Base-by-base conservation (phyloP, 2,329 filamentous ascomycete species). In the Sclerotinia subarctica region DNA sequence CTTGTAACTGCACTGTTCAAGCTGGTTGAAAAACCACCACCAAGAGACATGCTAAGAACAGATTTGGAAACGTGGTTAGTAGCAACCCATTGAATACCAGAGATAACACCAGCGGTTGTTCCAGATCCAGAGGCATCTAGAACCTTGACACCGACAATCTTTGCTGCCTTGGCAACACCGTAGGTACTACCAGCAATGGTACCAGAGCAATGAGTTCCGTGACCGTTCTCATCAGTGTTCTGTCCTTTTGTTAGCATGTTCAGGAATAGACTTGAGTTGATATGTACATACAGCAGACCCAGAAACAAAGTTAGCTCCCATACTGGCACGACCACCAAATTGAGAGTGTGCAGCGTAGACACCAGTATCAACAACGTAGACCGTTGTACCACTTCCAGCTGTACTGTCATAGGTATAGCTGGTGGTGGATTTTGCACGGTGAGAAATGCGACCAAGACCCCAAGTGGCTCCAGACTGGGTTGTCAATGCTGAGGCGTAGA, bases 1-100 rank as follows among this genome's bases (percentile, higher is more conserved):
- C 76, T 78, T 49, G 81, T 78, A 24, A 86, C 80, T 57, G 84
- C 83, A 47, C 73, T 74, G 79, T 86, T 86, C 73, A 86, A 78
- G 54, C 84, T 78, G 0, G 77, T 70, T 0, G 82, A 83, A 68
- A 74, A 76, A 42, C 74, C 67, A 2, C 82, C 83, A 17, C 84
- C 85, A 2, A 88, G 80, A 29, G 83, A 86, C 82, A 88, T 82
- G 78, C 81, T 84, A 68, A 86, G 80, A 24, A 86, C 84, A 21
- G 83, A 77, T 13, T 44, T 53, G 2, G 60, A 15, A 17, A 66
- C 52, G 8, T 71, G 68, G n/a, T 78, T 74, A 19, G 71, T 70
- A 29, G 74, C 75, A 47, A 80, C 77, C 69, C 74, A 80, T 65
- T 80, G 73, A 71, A 80, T 77, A 47, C 79, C 79, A 15, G 74